Evolutionary conservation across 768 basidiomycete genomes (phyloP).

Genomic region (Suillus tomentosus): DNA sequence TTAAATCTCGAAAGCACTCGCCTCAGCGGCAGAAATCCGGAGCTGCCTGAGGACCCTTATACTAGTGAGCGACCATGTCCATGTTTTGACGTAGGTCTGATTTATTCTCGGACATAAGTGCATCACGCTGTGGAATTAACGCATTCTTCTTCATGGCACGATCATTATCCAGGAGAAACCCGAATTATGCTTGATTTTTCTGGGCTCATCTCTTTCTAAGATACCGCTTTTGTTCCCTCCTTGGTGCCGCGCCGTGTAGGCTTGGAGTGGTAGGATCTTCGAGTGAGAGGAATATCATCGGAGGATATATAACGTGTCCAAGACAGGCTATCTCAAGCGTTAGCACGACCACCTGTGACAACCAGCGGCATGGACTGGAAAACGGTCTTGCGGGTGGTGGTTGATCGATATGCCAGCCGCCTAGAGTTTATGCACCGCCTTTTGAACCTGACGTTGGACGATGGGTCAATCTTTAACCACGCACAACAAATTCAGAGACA

Average conservation of each 20-base stretch:
- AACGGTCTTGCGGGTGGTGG: constrained; percentile 37
- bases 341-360: constrained; percentile 9
- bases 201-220: constrained; percentile 30
- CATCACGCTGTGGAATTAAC: constrained; percentile 14
- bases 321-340: constrained; percentile 11
- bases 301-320: constrained; percentile 16
- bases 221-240: constrained; percentile 25
- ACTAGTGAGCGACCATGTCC: constrained; percentile 7
- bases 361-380: constrained; percentile 46
- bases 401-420: constrained; percentile 43
- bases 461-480: constrained; percentile 16
- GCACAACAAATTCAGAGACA: constrained; percentile 18
- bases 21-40: too few species aligned
- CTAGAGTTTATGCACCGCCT: constrained; percentile 43
- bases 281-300: constrained; percentile 17
- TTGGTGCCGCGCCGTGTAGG: constrained; percentile 15
- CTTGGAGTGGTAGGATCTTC: constrained; percentile 27
- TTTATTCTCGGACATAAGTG: neutral
- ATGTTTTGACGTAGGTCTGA: neutral
- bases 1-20: constrained; percentile 28
- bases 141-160: constrained; percentile 23
- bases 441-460: constrained; percentile 26
- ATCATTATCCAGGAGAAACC: constrained; percentile 28
- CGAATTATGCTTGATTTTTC: constrained; percentile 25
- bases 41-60: neutral